Percentiles rank a stretch among this genome's conserved stretches.
These are phyloP conservation scores for Vaucheria bursata DNA, from an alignment of 352 stramenopile genomes.

Conservation along the genomic window DNA sequence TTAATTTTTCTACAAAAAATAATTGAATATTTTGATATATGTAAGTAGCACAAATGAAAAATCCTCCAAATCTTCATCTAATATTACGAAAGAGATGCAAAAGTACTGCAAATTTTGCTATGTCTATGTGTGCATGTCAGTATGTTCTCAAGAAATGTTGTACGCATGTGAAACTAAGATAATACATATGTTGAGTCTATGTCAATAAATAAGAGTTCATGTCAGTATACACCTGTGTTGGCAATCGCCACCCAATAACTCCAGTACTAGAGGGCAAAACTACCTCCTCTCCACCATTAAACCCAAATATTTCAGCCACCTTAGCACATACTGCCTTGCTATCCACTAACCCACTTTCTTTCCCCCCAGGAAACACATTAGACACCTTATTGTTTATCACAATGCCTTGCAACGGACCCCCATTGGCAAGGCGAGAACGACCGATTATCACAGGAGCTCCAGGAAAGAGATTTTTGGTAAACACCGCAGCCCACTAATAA, in stretches of 20 bases:
- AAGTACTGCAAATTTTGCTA: too few species aligned
- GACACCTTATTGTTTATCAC: slow-evolving; percentile 99
- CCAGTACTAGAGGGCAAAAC: slow-evolving; percentile 90
- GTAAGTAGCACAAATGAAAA: too few species aligned
- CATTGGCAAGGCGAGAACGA: slow-evolving; percentile 69
- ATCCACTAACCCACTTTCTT: slow-evolving; percentile 54
- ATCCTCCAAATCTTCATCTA: too few species aligned
- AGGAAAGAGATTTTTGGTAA: slow-evolving; percentile 78
- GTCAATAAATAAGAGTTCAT: too few species aligned
- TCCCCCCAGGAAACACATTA: slow-evolving; percentile 89
- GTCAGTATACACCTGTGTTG: slow-evolving; percentile 54
- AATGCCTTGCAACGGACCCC: slow-evolving; percentile 73
- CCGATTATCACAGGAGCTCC: slow-evolving; percentile 78
- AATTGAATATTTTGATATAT: too few species aligned
- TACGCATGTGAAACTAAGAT: too few species aligned
- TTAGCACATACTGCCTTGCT: slow-evolving; percentile 64
- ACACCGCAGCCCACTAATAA: slow-evolving; percentile 70
- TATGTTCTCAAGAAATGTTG: too few species aligned
- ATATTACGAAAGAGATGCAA: too few species aligned
- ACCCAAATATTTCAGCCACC: slow-evolving; percentile 70
- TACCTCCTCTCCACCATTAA: slow-evolving; percentile 62
- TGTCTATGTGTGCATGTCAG: too few species aligned
- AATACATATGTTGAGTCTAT: too few species aligned
- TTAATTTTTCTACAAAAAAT: too few species aligned
- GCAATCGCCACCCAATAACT: slow-evolving; percentile 96